A percentile compares a stretch with the other conserved stretches of the same genome.
phyloP scores from a whole-genome alignment of 1,139 yeast genomes.

The Chernovozyma aurita region DNA sequence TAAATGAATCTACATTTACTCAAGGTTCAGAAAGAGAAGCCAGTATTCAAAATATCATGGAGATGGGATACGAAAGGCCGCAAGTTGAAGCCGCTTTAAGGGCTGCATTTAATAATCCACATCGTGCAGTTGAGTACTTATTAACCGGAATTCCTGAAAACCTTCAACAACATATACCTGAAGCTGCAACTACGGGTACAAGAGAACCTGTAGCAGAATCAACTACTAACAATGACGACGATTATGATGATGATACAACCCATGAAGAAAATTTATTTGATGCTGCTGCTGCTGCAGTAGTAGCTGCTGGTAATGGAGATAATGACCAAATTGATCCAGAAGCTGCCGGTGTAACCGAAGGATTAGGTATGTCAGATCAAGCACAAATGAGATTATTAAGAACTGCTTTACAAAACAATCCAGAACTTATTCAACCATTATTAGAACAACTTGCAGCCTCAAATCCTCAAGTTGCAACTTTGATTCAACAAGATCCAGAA shows the following conservation, averaged over 20 bases:
- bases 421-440: constrained; percentile 82
- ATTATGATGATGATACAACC: constrained; percentile 21
- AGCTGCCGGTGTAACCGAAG: constrained; percentile 17
- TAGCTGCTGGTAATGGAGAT: constrained; percentile 25
- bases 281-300: constrained; percentile 59
- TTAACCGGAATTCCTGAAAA: constrained; percentile 86
- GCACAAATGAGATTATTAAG: constrained; percentile 65
- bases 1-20: constrained; percentile 43
- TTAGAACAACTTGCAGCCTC: constrained; percentile 79
- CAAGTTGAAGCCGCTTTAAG: constrained; percentile 88
- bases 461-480: constrained; percentile 82
- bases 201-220: constrained; percentile 21
- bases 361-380: constrained; percentile 33
- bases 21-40: constrained; percentile 64
- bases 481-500: constrained; percentile 83
- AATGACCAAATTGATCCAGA: constrained; percentile 26
- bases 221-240: constrained; percentile 16
- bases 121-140: constrained; percentile 93
- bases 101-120: constrained; percentile 97
- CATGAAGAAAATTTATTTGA: constrained; percentile 54
- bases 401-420: constrained; percentile 77
- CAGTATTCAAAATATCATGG: constrained; percentile 78
- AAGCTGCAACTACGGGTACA: constrained; percentile 19
- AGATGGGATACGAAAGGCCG: constrained; percentile 90
- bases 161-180: constrained; percentile 28